These are phyloP conservation scores for Mycena capillaripes DNA, from an alignment of 768 basidiomycete species.

Conservation along the genomic window DNA sequence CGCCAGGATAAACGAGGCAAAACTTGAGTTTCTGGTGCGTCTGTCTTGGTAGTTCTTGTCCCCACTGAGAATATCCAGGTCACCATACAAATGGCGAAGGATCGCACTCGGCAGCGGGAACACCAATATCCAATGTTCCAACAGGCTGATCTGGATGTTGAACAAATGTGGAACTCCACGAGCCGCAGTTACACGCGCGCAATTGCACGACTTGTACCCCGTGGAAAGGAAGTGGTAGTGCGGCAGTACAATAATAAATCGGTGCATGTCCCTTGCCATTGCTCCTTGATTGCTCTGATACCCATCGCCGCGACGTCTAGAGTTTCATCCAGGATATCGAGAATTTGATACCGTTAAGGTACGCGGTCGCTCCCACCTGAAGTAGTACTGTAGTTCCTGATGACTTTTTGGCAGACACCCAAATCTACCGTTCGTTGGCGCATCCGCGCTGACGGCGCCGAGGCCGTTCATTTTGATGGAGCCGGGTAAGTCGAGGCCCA, in stretches of 20 bases:
- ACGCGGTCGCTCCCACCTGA: neutral
- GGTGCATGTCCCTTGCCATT: neutral
- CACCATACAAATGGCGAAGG: neutral
- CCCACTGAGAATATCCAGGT: neutral
- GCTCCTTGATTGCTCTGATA: neutral
- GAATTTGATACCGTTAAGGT: neutral
- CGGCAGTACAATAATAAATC: neutral
- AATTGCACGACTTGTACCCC: neutral
- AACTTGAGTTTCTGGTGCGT: neutral
- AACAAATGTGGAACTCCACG: neutral
- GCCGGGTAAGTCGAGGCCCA: neutral
- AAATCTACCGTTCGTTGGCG: neutral
- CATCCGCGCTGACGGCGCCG: neutral
- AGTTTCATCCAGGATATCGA: neutral
- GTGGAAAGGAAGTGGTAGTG: neutral
- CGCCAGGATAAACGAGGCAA: neutral
- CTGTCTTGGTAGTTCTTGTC: neutral
- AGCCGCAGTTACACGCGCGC: neutral
- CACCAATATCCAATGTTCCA: neutral
- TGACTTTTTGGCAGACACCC: neutral
- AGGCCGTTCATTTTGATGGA: neutral
- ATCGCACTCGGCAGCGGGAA: neutral
- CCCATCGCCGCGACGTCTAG: neutral
- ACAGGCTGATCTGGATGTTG: neutral
- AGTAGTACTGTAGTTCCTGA: neutral